These are phyloP conservation scores for Spergularia azorica DNA, from an alignment of 179 eudicot genomes.

Conservation along the genomic window DNA sequence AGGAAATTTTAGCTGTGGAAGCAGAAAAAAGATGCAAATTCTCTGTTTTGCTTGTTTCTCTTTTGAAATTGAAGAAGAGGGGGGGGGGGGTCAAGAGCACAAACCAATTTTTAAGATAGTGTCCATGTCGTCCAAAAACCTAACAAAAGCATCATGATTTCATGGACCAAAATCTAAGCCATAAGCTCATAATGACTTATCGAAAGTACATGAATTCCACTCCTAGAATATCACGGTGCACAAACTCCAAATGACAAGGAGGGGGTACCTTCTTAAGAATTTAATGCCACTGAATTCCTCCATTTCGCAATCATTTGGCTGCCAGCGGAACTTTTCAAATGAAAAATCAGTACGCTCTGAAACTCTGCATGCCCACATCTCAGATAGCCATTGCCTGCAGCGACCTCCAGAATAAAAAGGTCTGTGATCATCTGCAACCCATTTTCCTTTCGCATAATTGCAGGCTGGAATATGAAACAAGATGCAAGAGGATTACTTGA, in stretches of 20 bases:
- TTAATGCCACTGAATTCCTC: constrained; percentile 53
- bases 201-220: too few relatives aligned
- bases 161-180: too few relatives aligned
- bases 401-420: constrained; percentile 84
- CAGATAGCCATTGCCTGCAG: constrained; percentile 83
- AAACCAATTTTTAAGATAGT: too few relatives aligned
- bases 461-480: constrained; percentile 48
- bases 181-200: neutral
- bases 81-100: too few relatives aligned
- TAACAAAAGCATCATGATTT: too few relatives aligned
- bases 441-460: constrained; percentile 68
- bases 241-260: neutral
- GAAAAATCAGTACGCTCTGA: constrained; percentile 73
- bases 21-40: too few relatives aligned
- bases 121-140: too few relatives aligned
- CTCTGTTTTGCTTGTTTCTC: too few relatives aligned
- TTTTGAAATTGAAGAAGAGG: too few relatives aligned
- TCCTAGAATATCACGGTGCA: neutral
- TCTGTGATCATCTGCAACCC: constrained; percentile 64
- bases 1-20: too few relatives aligned
- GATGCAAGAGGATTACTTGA: constrained; percentile 7
- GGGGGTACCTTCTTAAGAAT: constrained; percentile 55
- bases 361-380: constrained; percentile 80
- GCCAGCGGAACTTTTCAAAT: constrained; percentile 81
- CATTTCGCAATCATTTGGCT: constrained; percentile 75